Evolutionary conservation across 306 rosid genomes (phyloP).

Genomic region (Purshia tridentata): DNA sequence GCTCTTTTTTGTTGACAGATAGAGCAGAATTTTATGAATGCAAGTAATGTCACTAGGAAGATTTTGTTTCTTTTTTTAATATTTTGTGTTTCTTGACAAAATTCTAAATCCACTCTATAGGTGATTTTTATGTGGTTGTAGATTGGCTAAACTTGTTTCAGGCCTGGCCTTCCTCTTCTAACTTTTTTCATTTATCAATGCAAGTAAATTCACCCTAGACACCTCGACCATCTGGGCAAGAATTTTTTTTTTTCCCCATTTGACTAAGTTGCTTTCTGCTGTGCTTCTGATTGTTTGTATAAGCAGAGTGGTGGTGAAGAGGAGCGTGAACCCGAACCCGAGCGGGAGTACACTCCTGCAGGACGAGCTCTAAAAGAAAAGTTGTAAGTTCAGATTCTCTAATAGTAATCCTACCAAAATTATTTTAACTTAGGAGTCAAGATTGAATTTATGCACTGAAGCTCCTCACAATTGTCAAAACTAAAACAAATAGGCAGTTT

Average conservation of each 20-base stretch:
- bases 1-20: slow-evolving; percentile 7
- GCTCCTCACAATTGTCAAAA: not conserved
- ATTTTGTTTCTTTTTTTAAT: not conserved
- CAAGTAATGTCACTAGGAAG: not conserved
- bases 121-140: not conserved
- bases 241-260: no score
- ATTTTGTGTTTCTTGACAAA: not conserved
- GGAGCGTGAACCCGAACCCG: slow-evolving; percentile 79
- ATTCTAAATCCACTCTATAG: not conserved
- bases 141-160: slow-evolving; percentile 1
- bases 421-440: not conserved
- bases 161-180: slow-evolving; percentile 1
- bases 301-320: slow-evolving; percentile 84
- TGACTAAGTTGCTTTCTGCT: slow-evolving; percentile 1
- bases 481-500: not conserved
- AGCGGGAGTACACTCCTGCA: slow-evolving; percentile 91
- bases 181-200: slow-evolving; percentile 4
- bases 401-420: not conserved
- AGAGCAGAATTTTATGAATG: no score
- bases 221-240: slow-evolving; percentile 3
- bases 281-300: slow-evolving; percentile 29
- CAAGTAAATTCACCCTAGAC: not conserved
- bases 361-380: slow-evolving; percentile 90
- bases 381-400: slow-evolving; percentile 56
- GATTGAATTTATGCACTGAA: not conserved